Conservation (phyloP, 805 yeast genomes). For the Spathaspora boniae region DNA sequence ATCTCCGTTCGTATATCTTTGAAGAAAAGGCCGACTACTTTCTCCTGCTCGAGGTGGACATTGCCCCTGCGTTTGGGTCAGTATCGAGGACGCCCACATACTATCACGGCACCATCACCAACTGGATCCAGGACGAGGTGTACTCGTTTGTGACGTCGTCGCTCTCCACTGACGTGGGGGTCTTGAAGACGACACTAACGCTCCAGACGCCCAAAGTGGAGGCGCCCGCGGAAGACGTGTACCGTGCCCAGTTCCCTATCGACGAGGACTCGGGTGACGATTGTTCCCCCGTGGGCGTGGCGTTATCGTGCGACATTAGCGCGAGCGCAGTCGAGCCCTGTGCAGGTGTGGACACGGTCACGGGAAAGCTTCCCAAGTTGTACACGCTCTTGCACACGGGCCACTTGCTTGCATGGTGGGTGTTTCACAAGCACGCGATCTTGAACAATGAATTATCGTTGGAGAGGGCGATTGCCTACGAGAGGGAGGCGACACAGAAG, state of each 20-base stretch:
- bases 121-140: constrained; percentile 34
- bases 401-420: constrained; percentile 57
- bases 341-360: constrained; percentile 52
- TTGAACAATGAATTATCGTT: constrained; percentile 29
- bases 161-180: constrained; percentile 53
- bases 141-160: constrained; percentile 53
- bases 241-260: constrained; percentile 71
- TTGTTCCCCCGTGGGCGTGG: constrained; percentile 67
- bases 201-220: constrained; percentile 18
- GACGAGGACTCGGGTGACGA: constrained; percentile 64
- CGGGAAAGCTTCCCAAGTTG: constrained; percentile 59
- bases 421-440: constrained; percentile 55
- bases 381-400: constrained; percentile 65
- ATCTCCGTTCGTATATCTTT: constrained; percentile 22
- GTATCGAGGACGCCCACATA: constrained; percentile 44
- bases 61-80: constrained; percentile 52
- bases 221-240: constrained; percentile 61
- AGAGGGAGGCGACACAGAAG: constrained; percentile 1
- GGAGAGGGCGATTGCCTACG: constrained; percentile 8
- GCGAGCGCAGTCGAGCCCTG: constrained; percentile 49
- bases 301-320: constrained; percentile 51
- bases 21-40: constrained; percentile 7
- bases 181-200: constrained; percentile 9
- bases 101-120: constrained; percentile 38
- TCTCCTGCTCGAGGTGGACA: constrained; percentile 27